These are phyloP conservation scores for Monascus ruber DNA, from an alignment of 2,329 filamentous ascomycete genomes.

Conservation along the genomic window DNA sequence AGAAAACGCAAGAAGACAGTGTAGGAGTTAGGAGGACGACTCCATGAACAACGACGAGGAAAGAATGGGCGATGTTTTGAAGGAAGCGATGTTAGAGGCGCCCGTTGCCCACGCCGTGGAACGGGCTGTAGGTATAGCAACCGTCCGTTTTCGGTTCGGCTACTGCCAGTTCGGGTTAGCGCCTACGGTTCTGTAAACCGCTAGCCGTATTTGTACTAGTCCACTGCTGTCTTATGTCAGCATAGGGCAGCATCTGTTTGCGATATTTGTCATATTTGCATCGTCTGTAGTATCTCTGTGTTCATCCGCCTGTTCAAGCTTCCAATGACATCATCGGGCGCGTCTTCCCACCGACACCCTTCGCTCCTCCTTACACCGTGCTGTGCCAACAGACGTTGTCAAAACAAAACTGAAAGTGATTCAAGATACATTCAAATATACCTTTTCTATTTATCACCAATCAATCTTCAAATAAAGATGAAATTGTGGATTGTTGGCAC, in stretches of 20 bases:
- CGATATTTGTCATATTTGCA: slow-evolving; percentile 7
- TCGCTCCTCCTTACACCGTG: background rate
- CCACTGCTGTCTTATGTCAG: background rate
- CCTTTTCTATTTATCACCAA: too few species aligned
- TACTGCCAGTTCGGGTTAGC: background rate
- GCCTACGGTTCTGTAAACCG: background rate
- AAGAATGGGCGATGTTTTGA: background rate
- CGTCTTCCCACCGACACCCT: slow-evolving; percentile 12
- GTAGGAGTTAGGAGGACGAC: too few species aligned
- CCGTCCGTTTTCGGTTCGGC: background rate
- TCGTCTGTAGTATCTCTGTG: slow-evolving; percentile 6
- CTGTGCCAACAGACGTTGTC: too few species aligned
- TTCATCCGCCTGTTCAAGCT: background rate
- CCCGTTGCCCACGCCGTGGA: too few species aligned
- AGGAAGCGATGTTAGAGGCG: too few species aligned
- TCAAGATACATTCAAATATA: too few species aligned
- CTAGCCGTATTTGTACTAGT: background rate
- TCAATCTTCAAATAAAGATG: too few species aligned
- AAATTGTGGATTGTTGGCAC: background rate
- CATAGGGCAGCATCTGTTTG: background rate
- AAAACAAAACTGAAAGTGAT: background rate
- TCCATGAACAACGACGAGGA: background rate
- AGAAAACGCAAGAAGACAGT: background rate
- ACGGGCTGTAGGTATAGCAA: background rate
- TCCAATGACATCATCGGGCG: slow-evolving; percentile 17